Base-by-base conservation (phyloP, 495 filamentous ascomycete genomes). In the Trichoderma virens region DNA sequence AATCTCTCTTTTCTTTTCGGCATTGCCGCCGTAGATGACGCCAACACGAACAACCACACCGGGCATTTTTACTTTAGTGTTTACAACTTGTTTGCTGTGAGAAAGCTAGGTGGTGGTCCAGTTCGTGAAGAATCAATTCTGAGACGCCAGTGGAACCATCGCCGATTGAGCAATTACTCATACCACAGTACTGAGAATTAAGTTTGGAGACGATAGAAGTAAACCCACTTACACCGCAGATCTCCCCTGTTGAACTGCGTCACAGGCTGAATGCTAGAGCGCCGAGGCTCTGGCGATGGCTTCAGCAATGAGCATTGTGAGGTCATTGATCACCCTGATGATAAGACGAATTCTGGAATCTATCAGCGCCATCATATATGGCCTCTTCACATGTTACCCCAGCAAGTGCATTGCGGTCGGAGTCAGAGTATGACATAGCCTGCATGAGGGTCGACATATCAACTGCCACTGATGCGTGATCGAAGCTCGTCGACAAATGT, bases 1-100 rank as follows among this genome's bases (percentile, higher is more conserved):
- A 54, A 62, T 65, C 54, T 65, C 34, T 30, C 60, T 62, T 27
- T 47, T 35, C 27, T 47, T 56, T 31, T 9, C 51, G 25, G 25
- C 34, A 6, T 35, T 7, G 34, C 34, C 6, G 34, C 6, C 34
- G 34, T 35, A 13, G 34, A 35, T 7, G 34, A 35, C 34, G 13
- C 34, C n/a, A n/a, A n/a, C n/a, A n/a, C n/a, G n/a, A n/a, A n/a
- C n/a, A n/a, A n/a, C n/a, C n/a, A n/a, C n/a, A n/a, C n/a, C n/a
- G n/a, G n/a, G n/a, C n/a, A n/a, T n/a, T n/a, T n/a, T n/a, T n/a
- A n/a, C n/a, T n/a, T n/a, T n/a, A n/a, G n/a, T n/a, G n/a, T n/a
- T n/a, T n/a, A n/a, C n/a, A n/a, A n/a, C n/a, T n/a, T n/a, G n/a
- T n/a, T n/a, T n/a, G n/a, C n/a, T n/a, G n/a, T n/a, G n/a, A n/a